These are phyloP conservation scores for Leccinum subgranulosum DNA, from an alignment of 768 basidiomycete genomes.

Conservation along the genomic window DNA sequence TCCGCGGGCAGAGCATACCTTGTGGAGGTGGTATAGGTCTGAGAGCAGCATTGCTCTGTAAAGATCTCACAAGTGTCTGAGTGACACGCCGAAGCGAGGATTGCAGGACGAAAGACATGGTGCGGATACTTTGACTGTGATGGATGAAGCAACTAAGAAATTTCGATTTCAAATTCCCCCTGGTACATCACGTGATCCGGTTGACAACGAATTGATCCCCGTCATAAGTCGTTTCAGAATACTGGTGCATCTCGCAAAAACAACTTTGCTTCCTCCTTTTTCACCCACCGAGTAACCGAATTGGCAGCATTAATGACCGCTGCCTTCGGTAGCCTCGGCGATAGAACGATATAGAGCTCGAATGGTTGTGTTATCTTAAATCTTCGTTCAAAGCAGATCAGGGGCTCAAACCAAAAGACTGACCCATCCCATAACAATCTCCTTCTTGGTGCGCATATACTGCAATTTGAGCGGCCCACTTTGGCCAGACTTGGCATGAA, in stretches of 20 bases:
- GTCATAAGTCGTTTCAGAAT: slow-evolving; percentile 46
- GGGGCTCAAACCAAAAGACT: slow-evolving; percentile 22
- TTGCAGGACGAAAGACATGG: slow-evolving; percentile 24
- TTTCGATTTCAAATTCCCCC: slow-evolving; percentile 6
- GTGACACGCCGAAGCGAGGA: slow-evolving; percentile 16
- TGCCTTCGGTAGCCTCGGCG: slow-evolving; percentile 82
- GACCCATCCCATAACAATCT: slow-evolving; percentile 95
- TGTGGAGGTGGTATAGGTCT: slow-evolving; percentile 22
- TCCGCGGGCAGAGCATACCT: slow-evolving; percentile 12
- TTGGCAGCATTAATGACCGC: slow-evolving; percentile 88
- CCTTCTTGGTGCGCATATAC: slow-evolving; percentile 80
- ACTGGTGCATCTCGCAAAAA: slow-evolving; percentile 90
- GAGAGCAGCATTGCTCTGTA: slow-evolving; percentile 30
- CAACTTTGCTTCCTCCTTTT: slow-evolving; percentile 77
- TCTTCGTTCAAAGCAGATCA: not conserved
- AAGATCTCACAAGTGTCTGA: slow-evolving; percentile 23
- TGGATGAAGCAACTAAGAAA: not conserved
- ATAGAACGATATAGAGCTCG: slow-evolving; percentile 83
- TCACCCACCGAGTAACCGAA: slow-evolving; percentile 85
- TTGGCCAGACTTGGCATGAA: slow-evolving; percentile 89
- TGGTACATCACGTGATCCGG: slow-evolving; percentile 19
- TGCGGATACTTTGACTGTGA: not conserved
- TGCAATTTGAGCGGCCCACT: slow-evolving; percentile 79
- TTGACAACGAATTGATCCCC: not conserved
- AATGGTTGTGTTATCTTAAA: slow-evolving; percentile 87